Percentiles rank a stretch among this genome's conserved stretches.
These are phyloP conservation scores for Fusarium sterilihyphosum DNA, from an alignment of 2,329 filamentous ascomycete genomes.

Conservation along the genomic window DNA sequence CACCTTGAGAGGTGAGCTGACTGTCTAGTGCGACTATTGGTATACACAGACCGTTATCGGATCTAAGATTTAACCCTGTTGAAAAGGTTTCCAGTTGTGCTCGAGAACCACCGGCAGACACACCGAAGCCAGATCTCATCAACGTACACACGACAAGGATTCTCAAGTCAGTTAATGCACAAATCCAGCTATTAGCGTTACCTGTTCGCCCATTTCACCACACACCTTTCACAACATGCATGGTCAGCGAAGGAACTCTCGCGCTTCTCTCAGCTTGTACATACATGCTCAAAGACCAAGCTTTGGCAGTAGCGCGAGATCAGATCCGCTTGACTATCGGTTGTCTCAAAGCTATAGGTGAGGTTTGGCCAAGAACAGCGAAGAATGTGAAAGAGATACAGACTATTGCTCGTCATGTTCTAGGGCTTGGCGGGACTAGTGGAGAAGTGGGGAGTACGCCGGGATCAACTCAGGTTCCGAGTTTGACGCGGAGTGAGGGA, in stretches of 20 bases:
- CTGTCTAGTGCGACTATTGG: conserved; percentile 20
- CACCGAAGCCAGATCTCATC: conserved; percentile 10
- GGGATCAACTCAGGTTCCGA: not conserved
- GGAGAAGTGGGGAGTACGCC: not conserved
- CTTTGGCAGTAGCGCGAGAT: conserved; percentile 19
- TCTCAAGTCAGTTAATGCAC: conserved; percentile 24
- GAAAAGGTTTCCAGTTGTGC: conserved; percentile 29
- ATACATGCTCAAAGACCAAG: conserved; percentile 9
- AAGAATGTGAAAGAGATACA: conserved; percentile 33
- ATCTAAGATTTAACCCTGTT: conserved; percentile 25
- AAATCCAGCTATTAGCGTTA: conserved; percentile 19
- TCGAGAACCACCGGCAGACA: conserved; percentile 13
- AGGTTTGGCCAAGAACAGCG: conserved; percentile 26
- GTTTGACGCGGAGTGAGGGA: not conserved
- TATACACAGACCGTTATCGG: conserved; percentile 24
- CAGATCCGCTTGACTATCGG: conserved; percentile 31
- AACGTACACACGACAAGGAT: conserved; percentile 29
- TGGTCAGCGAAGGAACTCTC: conserved; percentile 32
- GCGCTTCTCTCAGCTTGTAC: conserved; percentile 24
- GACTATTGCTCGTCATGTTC: conserved; percentile 31
- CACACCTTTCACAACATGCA: conserved; percentile 29
- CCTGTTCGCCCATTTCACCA: conserved; percentile 19
- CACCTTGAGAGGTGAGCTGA: not conserved
- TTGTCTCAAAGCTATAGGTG: conserved; percentile 10
- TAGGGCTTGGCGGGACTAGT: not conserved